Conservation (phyloP, 352 stramenopile genomes). For the Phytophthora nicotianae region DNA sequence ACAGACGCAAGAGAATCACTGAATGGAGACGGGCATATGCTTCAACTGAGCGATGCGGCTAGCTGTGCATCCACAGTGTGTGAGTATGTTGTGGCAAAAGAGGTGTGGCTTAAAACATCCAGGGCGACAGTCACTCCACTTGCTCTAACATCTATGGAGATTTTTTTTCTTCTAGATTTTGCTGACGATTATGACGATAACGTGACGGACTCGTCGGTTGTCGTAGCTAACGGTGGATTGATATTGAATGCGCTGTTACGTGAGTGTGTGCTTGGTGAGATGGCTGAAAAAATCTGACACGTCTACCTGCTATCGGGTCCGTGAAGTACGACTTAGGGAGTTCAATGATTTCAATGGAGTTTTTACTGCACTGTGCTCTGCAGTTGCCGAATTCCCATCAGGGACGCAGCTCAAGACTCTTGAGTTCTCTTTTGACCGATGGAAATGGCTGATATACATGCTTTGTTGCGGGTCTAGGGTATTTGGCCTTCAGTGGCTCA, state of each 20-base stretch:
- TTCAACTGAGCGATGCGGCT: neutral
- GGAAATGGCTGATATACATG: slow-evolving; percentile 21
- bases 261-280: neutral
- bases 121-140: neutral
- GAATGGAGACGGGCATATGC: neutral
- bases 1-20: neutral
- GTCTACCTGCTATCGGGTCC: neutral
- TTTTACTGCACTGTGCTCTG: neutral
- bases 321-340: neutral
- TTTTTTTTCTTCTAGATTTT: neutral
- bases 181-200: neutral
- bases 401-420: neutral
- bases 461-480: neutral
- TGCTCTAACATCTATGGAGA: neutral
- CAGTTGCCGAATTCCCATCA: neutral
- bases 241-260: neutral
- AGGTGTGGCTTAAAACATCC: neutral
- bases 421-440: neutral
- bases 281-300: neutral
- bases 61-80: neutral
- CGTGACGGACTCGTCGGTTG: neutral
- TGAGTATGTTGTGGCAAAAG: neutral
- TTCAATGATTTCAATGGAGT: neutral
- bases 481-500: too few species aligned
- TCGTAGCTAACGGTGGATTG: neutral